Evolutionary conservation across 2,329 filamentous ascomycete genomes (phyloP).

Genomic region (Cladophialophora yegresii): DNA sequence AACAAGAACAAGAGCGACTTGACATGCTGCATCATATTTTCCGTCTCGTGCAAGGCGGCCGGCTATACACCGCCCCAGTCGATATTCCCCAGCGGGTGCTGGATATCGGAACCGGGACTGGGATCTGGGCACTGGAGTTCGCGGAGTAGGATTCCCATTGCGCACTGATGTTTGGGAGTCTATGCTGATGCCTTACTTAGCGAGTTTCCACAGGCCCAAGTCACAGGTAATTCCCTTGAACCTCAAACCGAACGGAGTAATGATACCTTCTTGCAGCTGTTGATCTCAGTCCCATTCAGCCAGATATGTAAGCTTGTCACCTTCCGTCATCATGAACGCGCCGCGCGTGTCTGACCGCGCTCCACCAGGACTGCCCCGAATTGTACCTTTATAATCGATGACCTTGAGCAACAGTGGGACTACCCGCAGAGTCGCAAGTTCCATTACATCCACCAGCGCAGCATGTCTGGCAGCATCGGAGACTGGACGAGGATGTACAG

Average conservation of each 20-base stretch:
- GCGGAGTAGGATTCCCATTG: slow-evolving; percentile 33
- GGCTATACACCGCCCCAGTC: not conserved
- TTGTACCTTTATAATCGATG: slow-evolving; percentile 40
- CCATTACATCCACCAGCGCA: slow-evolving; percentile 38
- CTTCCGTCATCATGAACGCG: not conserved
- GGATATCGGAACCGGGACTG: slow-evolving; percentile 32
- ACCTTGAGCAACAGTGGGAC: slow-evolving; percentile 36
- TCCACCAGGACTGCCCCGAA: slow-evolving; percentile 37
- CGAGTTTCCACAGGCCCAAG: slow-evolving; percentile 3
- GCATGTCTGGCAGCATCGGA: slow-evolving; percentile 44
- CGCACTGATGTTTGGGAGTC: not conserved
- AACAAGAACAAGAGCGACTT: slow-evolving; percentile 15
- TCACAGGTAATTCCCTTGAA: not conserved
- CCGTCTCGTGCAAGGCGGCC: slow-evolving; percentile 28
- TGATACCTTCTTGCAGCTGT: slow-evolving; percentile 21
- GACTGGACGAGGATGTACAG: slow-evolving; percentile 43
- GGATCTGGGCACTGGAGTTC: slow-evolving; percentile 34
- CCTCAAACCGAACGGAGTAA: slow-evolving; percentile 8
- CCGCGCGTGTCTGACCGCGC: not conserved
- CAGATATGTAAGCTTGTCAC: not conserved
- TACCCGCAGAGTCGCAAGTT: slow-evolving; percentile 40
- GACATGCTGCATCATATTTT: slow-evolving; percentile 30
- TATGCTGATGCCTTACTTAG: slow-evolving; percentile 1
- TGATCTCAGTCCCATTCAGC: slow-evolving; percentile 34
- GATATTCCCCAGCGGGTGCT: slow-evolving; percentile 16